phyloP scores from a whole-genome alignment of 169 alveolate species.

The Condylostoma magnum region DNA sequence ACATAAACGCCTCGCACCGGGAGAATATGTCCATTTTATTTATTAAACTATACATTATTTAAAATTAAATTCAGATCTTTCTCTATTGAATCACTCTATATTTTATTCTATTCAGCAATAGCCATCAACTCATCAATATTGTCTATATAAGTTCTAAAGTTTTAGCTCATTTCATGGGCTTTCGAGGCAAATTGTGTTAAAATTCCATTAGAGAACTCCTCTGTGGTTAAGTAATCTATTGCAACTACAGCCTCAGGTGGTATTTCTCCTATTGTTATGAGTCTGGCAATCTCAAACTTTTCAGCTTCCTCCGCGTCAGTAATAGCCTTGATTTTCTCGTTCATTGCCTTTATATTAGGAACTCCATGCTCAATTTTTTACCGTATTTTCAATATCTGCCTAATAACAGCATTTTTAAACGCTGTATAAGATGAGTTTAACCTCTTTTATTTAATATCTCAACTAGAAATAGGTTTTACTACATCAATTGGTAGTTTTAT shows the following conservation, averaged over 20 bases:
- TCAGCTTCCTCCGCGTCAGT: not conserved
- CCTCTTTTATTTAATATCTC: too few relatives aligned
- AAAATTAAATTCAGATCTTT: too few relatives aligned
- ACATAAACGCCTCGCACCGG: not conserved
- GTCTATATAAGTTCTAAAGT: too few relatives aligned
- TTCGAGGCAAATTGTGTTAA: slow-evolving; percentile 16
- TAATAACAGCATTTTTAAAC: slow-evolving; percentile 22
- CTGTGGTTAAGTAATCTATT: not conserved
- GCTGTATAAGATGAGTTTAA: not conserved
- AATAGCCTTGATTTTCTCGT: slow-evolving; percentile 5
- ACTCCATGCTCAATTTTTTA: not conserved
- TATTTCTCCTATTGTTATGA: slow-evolving; percentile 9
- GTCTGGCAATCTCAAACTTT: not conserved
- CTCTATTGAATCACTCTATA: too few relatives aligned
- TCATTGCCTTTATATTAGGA: not conserved
- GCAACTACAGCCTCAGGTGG: slow-evolving; percentile 3
- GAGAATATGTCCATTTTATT: too few relatives aligned
- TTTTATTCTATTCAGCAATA: too few relatives aligned
- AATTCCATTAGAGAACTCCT: not conserved
- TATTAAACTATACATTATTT: too few relatives aligned
- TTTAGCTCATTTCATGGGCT: too few relatives aligned
- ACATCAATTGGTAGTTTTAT: not conserved
- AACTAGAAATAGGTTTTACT: too few relatives aligned
- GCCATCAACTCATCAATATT: too few relatives aligned
- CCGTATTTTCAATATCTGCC: not conserved